phyloP scores from a whole-genome alignment of 257 asterid species.

The Ajuga chamaepitys region DNA sequence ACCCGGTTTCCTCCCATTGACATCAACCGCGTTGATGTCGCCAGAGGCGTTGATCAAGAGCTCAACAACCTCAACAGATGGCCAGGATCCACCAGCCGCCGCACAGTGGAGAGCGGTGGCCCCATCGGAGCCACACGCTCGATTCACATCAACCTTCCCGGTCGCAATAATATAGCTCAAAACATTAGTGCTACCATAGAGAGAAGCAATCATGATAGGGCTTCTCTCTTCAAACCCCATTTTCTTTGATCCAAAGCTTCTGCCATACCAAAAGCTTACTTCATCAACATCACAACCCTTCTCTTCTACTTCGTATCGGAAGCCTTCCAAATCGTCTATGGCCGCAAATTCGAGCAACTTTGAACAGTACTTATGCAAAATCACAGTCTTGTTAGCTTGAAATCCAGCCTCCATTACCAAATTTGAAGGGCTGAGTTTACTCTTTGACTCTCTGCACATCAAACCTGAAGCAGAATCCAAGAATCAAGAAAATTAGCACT shows the following conservation, averaged over 20 bases:
- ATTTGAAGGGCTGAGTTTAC: constrained; percentile 23
- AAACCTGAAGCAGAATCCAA: constrained; percentile 29
- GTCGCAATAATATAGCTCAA: constrained; percentile 45
- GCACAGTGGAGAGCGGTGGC: constrained; percentile 89
- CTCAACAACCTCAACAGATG: constrained; percentile 44
- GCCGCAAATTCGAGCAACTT: constrained; percentile 85
- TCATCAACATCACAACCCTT: constrained; percentile 59
- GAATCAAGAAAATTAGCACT: constrained; percentile 2
- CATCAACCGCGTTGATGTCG: constrained; percentile 36
- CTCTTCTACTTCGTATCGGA: constrained; percentile 47
- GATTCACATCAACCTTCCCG: constrained; percentile 51
- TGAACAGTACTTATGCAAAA: constrained; percentile 30
- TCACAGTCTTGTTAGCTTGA: constrained; percentile 15
- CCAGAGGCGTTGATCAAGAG: constrained; percentile 45
- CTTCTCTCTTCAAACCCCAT: constrained; percentile 78
- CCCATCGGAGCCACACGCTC: constrained; percentile 68
- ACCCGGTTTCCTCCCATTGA: constrained; percentile 51
- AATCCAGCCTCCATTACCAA: constrained; percentile 40
- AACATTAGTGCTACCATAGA: constrained; percentile 61
- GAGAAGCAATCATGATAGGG: constrained; percentile 70
- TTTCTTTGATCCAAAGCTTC: constrained; percentile 58
- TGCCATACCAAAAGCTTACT: constrained; percentile 71
- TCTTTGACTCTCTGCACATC: constrained; percentile 50
- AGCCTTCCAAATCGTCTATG: constrained; percentile 50
- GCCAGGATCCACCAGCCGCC: constrained; percentile 62